These are phyloP conservation scores for Fusarium sp. DNA, from an alignment of 2,329 filamentous ascomycete species.

Conservation along the genomic window DNA sequence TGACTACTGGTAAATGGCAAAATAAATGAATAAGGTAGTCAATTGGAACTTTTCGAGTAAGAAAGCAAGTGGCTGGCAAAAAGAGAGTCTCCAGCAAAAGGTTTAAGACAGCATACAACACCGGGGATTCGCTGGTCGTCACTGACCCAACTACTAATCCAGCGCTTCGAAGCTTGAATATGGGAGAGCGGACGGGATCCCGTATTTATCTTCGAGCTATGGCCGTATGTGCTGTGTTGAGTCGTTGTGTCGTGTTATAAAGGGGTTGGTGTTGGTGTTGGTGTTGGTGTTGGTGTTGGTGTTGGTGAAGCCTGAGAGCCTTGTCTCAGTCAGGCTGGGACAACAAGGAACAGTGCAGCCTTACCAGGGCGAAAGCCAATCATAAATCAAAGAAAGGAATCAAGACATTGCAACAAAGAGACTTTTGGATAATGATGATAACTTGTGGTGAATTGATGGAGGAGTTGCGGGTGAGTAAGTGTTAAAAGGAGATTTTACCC, in stretches of 20 bases:
- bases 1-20: neutral
- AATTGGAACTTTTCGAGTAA: neutral
- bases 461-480: neutral
- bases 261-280: neutral
- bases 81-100: neutral
- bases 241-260: neutral
- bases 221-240: slow-evolving; percentile 6
- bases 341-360: neutral
- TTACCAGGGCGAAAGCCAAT: neutral
- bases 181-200: slow-evolving; percentile 31
- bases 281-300: neutral
- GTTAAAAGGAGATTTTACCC: neutral
- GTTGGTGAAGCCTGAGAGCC: neutral
- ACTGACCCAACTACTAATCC: slow-evolving; percentile 33
- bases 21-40: neutral
- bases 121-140: slow-evolving; percentile 30
- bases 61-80: neutral
- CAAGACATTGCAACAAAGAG: rapidly evolving
- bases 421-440: neutral
- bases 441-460: neutral
- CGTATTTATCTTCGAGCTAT: slow-evolving; percentile 29
- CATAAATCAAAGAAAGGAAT: neutral
- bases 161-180: slow-evolving; percentile 32
- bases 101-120: slow-evolving; percentile 20
- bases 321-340: slow-evolving; percentile 10